These are phyloP conservation scores for Limnanthes douglasii DNA, from an alignment of 345 rosid genomes.

Conservation along the genomic window DNA sequence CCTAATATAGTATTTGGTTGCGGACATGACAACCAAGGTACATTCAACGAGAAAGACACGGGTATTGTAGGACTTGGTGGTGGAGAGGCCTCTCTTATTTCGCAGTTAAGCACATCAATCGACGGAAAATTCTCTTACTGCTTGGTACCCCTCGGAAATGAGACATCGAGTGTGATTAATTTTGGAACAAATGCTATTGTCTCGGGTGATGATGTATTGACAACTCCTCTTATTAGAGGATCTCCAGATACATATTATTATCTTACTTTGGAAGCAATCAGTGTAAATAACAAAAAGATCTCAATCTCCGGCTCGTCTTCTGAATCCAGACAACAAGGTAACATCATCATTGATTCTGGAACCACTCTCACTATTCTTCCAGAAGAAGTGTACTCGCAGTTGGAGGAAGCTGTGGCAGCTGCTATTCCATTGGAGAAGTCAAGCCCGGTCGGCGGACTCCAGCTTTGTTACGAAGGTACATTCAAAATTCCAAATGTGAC, in stretches of 20 bases:
- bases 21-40: conserved; percentile 28
- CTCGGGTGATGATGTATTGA: conserved; percentile 15
- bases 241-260: conserved; percentile 26
- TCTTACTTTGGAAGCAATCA: conserved; percentile 26
- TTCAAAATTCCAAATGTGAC: conserved; percentile 27
- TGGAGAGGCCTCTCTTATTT: conserved; percentile 26
- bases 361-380: conserved; percentile 36
- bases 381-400: conserved; percentile 10
- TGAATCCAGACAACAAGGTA: conserved; percentile 13
- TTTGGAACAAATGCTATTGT: conserved; percentile 32
- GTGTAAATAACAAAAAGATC: conserved; percentile 21
- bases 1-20: conserved; percentile 31
- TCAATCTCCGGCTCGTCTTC: conserved; percentile 11
- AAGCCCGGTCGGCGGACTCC: neutral
- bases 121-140: conserved; percentile 50
- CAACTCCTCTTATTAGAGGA: conserved; percentile 29
- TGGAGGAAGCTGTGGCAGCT: conserved; percentile 6
- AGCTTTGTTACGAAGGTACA: no score
- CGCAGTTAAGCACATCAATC: conserved; percentile 27
- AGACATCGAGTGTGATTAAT: conserved; percentile 25
- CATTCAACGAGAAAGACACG: conserved; percentile 19
- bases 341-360: conserved; percentile 56
- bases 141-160: conserved; percentile 25
- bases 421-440: conserved; percentile 15
- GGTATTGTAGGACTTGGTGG: conserved; percentile 58